Percentiles rank a stretch among this genome's conserved stretches.
These are phyloP conservation scores for Oenanthe javanica DNA, from an alignment of 140 eudicot genomes.

Conservation along the genomic window DNA sequence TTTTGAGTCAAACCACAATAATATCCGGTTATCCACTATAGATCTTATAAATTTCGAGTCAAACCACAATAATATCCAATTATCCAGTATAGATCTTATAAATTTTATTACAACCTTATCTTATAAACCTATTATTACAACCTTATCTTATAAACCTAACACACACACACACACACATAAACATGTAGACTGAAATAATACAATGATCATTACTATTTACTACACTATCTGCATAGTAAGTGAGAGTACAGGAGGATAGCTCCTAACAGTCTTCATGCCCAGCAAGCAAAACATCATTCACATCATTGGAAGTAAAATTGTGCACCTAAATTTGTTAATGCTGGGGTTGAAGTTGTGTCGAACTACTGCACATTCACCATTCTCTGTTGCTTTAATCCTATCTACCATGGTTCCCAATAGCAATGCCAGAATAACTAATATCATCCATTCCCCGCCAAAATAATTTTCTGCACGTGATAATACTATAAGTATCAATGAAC, in stretches of 20 bases:
- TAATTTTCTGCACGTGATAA: not conserved
- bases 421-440: constrained; percentile 35
- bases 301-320: constrained; percentile 17
- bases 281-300: constrained; percentile 20
- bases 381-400: constrained; percentile 25
- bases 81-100: too few species aligned
- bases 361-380: constrained; percentile 5
- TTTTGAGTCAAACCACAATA: too few species aligned
- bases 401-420: constrained; percentile 25
- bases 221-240: not conserved
- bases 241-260: not conserved
- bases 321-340: constrained; percentile 24
- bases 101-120: too few species aligned
- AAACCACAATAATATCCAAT: too few species aligned
- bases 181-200: constrained; percentile 11
- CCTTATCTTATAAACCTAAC: too few species aligned
- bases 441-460: constrained; percentile 25
- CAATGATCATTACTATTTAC: too few species aligned
- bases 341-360: constrained; percentile 28
- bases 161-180: too few species aligned
- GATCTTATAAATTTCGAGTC: too few species aligned
- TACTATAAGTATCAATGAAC: not conserved
- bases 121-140: too few species aligned
- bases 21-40: too few species aligned
- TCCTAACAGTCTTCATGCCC: not conserved